Evolutionary conservation across 176 grass and related monocot genomes (phyloP), one percentile per base, ranked within the genome.

Genomic region (Lolium perenne): DNA sequence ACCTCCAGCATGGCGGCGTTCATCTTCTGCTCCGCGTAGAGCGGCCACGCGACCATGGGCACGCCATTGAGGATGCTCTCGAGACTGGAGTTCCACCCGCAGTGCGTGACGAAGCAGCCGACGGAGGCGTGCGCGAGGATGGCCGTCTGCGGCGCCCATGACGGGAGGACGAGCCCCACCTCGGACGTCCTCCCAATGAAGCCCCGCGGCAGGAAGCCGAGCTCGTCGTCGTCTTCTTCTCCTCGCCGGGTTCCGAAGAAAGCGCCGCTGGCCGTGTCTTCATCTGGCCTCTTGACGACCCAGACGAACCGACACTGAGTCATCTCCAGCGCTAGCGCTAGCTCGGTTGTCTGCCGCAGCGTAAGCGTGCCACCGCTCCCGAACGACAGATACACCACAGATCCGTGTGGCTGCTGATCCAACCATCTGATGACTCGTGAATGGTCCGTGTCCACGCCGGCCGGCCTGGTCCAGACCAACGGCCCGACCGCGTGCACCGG

Each of bases 61-160:
- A 92, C 83, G 0, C 87, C 91, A 13, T 90, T 64, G 0, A 70
- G 46, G 1, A 94, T 25, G 0, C 87, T 85, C 76, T 94, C 92
- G 0, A 94, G n/a, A 0, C 50, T 23, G 0, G 94, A 97, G 87
- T 97, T 97, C 94, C 89, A 93, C 1, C 94, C 94, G n/a, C 94
- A 97, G 23, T 97, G 91, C 4, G 87, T 93, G 8, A 97, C 10
- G 1, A 92, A 97, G 8, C 91, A 90, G 0, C 87, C 87, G 0
- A 86, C 15, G 0, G 92, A 46, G 1, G 3, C 22, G 10, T 97
- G 94, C 0, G 61, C 64, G 3, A 97, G 85, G 46, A 97, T 89
- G 0, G 47, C 79, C 0, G 78, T 84, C 4, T 97, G 92, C 0
- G 89, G 92, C 0, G 38, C 85, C 92, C 94, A 94, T 0, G 80